Conservation (phyloP, 805 yeast species). For the Starmerella roubikii region DNA sequence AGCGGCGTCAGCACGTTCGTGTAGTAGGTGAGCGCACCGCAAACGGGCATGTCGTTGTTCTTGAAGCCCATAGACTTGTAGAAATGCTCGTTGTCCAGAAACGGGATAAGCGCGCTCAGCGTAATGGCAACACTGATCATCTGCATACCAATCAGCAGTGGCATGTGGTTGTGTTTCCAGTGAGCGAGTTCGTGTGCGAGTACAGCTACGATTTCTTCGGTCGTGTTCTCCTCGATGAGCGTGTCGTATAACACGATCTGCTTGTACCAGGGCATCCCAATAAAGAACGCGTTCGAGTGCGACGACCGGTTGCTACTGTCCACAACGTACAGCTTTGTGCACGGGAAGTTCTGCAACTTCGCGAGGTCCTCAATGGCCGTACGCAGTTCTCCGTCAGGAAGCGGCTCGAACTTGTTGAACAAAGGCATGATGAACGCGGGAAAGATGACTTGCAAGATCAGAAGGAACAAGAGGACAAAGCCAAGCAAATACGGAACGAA, state of each 20-base stretch:
- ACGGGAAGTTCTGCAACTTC: conserved; percentile 62
- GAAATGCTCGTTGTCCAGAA: no score
- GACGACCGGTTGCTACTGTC: conserved; percentile 94
- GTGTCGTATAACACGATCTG: conserved; percentile 92
- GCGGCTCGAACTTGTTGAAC: conserved; percentile 81
- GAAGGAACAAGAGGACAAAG: conserved; percentile 56
- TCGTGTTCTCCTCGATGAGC: conserved; percentile 62
- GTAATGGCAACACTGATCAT: conserved; percentile 44
- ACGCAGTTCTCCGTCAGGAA: conserved; percentile 81
- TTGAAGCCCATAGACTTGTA: conserved; percentile 77
- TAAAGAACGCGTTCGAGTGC: conserved; percentile 92
- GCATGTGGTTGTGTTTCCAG: conserved; percentile 75
- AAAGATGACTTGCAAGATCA: conserved; percentile 57
- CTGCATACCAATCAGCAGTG: not conserved
- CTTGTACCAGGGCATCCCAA: conserved; percentile 94
- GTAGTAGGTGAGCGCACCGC: conserved; percentile 72
- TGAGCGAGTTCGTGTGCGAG: conserved; percentile 98
- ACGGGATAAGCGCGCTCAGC: conserved; percentile 54
- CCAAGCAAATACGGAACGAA: conserved; percentile 71
- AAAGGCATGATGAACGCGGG: conserved; percentile 86
- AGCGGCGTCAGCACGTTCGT: conserved; percentile 67
- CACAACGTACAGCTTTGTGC: conserved; percentile 69
- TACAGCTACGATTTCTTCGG: conserved; percentile 78
- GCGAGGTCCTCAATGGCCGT: conserved; percentile 72
- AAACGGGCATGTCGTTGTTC: conserved; percentile 45